These are phyloP conservation scores for Skeletonema costatum DNA, from an alignment of 108 stramenopile genomes.

Conservation along the genomic window DNA sequence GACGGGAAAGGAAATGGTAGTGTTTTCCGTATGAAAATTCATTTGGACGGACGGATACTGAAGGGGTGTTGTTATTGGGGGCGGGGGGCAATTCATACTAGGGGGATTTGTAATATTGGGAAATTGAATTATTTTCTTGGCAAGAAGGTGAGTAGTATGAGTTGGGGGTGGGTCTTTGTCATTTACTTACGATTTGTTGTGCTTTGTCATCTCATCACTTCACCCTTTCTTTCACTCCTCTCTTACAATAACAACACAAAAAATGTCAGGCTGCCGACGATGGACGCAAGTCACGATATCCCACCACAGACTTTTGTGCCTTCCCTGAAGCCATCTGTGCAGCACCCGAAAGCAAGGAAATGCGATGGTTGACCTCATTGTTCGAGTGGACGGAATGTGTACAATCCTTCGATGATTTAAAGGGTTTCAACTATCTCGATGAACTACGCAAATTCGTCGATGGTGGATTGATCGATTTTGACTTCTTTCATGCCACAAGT, in stretches of 20 bases:
- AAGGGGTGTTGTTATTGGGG: slow-evolving; percentile 63
- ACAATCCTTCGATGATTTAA: slow-evolving; percentile 40
- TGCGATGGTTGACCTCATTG: slow-evolving; percentile 32
- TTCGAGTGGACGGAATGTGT: slow-evolving; percentile 50
- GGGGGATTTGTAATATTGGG: slow-evolving; percentile 51
- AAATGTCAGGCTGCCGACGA: slow-evolving; percentile 29
- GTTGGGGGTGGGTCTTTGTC: not conserved
- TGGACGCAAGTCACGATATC: slow-evolving; percentile 31
- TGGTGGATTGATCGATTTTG: slow-evolving; percentile 29
- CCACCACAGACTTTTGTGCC: slow-evolving; percentile 6
- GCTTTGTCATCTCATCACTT: not conserved
- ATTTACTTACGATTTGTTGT: not conserved
- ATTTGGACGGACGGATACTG: slow-evolving; percentile 46
- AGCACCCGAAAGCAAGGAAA: slow-evolving; percentile 14
- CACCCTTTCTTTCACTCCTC: not conserved
- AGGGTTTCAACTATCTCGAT: slow-evolving; percentile 29
- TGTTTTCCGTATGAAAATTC: slow-evolving; percentile 37
- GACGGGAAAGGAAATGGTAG: slow-evolving; percentile 14
- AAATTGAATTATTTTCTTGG: slow-evolving; percentile 57
- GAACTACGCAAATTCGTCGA: slow-evolving; percentile 43
- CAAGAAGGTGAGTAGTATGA: slow-evolving; percentile 12
- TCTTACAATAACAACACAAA: not conserved
- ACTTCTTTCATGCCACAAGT: slow-evolving; percentile 21
- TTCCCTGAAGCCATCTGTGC: slow-evolving; percentile 28
- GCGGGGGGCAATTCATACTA: slow-evolving; percentile 49